phyloP scores from a whole-genome alignment of 176 grass and related monocot genomes.

The Melocanna baccifera region DNA sequence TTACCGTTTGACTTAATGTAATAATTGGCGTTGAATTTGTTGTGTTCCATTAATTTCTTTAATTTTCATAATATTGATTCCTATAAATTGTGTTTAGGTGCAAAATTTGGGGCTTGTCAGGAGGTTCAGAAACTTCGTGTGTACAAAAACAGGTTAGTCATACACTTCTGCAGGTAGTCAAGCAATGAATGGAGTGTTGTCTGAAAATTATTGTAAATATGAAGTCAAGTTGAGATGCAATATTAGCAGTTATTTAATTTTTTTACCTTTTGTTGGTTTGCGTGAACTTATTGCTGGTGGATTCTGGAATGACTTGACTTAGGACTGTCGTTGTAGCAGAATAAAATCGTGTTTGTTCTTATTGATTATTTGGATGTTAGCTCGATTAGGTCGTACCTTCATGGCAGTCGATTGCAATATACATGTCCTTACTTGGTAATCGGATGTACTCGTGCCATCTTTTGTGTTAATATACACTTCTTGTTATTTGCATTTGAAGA shows the following conservation, averaged over 20 bases:
- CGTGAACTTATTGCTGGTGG: neutral
- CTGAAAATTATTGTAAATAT: conserved; percentile 16
- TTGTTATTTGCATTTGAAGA: neutral
- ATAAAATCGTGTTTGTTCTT: neutral
- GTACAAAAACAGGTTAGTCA: conserved; percentile 80
- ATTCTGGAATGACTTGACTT: neutral
- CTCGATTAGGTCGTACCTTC: neutral
- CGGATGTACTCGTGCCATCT: neutral
- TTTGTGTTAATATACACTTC: neutral
- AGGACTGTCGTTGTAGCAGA: neutral
- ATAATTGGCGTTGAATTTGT: neutral
- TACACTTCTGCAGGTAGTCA: neutral
- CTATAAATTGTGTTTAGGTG: conserved; percentile 58
- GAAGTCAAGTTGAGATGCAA: conserved; percentile 21
- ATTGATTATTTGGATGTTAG: conserved; percentile 8
- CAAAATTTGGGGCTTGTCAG: conserved; percentile 79
- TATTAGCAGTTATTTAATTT: conserved; percentile 23
- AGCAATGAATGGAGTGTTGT: neutral
- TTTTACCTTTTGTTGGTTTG: neutral
- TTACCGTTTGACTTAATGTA: conserved; percentile 5
- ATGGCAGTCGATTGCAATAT: neutral
- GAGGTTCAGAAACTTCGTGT: conserved; percentile 81
- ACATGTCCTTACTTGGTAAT: conserved; percentile 1
- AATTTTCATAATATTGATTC: conserved; percentile 44
- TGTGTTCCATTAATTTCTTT: conserved; percentile 26